Conservation (phyloP, 805 yeast genomes). For the Metschnikowia henanensis region DNA sequence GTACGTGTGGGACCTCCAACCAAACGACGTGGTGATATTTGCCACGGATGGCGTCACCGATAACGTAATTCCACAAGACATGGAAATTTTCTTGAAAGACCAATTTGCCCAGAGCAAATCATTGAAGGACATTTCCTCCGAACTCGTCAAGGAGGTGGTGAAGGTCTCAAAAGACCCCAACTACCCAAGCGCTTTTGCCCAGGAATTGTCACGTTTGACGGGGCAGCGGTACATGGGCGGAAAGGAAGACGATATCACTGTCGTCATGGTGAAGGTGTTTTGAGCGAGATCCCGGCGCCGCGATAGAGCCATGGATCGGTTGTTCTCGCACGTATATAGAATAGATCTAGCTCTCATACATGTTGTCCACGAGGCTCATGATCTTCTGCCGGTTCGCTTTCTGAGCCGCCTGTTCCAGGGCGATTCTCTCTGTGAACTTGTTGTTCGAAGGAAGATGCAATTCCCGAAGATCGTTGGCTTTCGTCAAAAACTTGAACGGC, state of each 20-base stretch:
- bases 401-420: constrained; percentile 50
- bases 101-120: constrained; percentile 31
- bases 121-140: constrained; percentile 48
- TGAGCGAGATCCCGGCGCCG: background rate
- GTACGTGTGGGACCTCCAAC: constrained; percentile 61
- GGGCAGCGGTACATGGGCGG: constrained; percentile 83
- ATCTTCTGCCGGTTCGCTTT: constrained; percentile 56
- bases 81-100: constrained; percentile 66
- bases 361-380: constrained; percentile 51
- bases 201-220: constrained; percentile 63
- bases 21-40: constrained; percentile 75
- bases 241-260: constrained; percentile 92
- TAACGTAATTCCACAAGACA: constrained; percentile 72
- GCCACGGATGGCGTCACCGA: constrained; percentile 96
- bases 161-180: constrained; percentile 68
- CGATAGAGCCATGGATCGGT: too few species aligned
- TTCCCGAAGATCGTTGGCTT: constrained; percentile 49
- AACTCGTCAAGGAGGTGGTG: constrained; percentile 66
- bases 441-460: constrained; percentile 54
- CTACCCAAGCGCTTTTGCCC: constrained; percentile 85
- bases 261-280: constrained; percentile 65
- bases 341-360: constrained; percentile 18
- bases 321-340: constrained; percentile 1
- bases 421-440: constrained; percentile 52
- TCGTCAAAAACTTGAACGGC: constrained; percentile 54